Base-by-base conservation (phyloP, 176 grass and related monocot species). In the Poa annua region DNA sequence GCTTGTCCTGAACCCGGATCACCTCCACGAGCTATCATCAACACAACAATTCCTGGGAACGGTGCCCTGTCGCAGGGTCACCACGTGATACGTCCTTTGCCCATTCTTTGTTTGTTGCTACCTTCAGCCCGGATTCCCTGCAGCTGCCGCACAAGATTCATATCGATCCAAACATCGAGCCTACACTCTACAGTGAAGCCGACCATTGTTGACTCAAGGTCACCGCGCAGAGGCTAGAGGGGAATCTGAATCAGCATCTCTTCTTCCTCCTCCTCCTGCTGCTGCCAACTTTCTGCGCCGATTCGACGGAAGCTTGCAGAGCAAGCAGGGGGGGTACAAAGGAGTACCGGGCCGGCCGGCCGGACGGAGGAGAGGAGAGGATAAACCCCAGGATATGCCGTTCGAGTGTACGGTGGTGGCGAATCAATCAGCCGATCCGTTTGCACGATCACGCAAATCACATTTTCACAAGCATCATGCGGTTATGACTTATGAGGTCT, bases 381-480 rank as follows among this genome's bases (percentile, higher is more conserved):
- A 85, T 85, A 85, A 85, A 85, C 83, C 75, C 26, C 0, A 61
- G 84, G 29, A 86, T 80, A 73, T 85, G 75, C 56, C 16, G 50
- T 6, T 48, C 0, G 20, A 16, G 41, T 1, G n/a, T 54, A 29
- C 48, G 79, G 62, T 62, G 68, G 38, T 1, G 66, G 15, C 4
- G 4, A 50, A 50, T 50, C 48, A 50, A 50, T 50, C 48, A 49
- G 50, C 17, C 49, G 74, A 76, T 54, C 20, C 15, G 32, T 21
- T 48, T 15, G 21, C 64, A 15, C 14, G 47, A 47, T 29, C 50
- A 2, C 3, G 41, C 66, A 34, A 57, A 61, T 57, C 53, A 59
- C 53, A 20, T 21, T 24, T 24, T 59, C 52, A 17, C 35, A 15
- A 24, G 32, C 6, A 59, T 59, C 22, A 57, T 24, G 20, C 2